Base-by-base conservation (phyloP, 2,329 filamentous ascomycete genomes). In the Aspergillus glaucus region DNA sequence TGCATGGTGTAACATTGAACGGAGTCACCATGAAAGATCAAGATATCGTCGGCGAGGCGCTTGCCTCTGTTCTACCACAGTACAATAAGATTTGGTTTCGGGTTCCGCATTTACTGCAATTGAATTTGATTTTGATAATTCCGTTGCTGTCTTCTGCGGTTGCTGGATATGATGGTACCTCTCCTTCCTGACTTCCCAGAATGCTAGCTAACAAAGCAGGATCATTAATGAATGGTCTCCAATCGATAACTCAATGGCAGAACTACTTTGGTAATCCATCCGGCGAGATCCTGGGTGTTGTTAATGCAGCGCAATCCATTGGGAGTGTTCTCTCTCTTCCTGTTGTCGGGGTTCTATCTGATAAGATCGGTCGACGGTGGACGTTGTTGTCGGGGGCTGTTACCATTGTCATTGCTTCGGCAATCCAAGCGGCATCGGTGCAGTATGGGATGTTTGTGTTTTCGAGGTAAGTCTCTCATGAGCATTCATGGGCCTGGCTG, bases 361-460 rank as follows among this genome's bases (percentile, higher is more conserved):
- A 70, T 49, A 61, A 62, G 44, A 66, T 65, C 14, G 75, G 75
- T 10, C 61, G 74, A 41, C 73, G 70, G 50, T 53, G 56, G 5
- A 63, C 69, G 4, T 60, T 76, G 17, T 57, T 64, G 9, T 51
- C 57, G 32, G 74, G 74, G 28, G 71, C 70, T 49, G 28, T 69
- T 9, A 62, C 75, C 45, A 73, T 76, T 64, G 57, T 75, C 49
- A 50, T 70, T 30, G 73, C 70, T 21, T 71, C 70, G 8, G 53
- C 64, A 2, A 59, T 67, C 12, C 59, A 71, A 66, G 54, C 58
- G 3, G 54, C 56, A 0, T 55, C 58, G 4, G 56, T 61, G 37
- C 51, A 55, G 44, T 53, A 50, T 54, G 54, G 56, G 19, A 64
- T 81, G 73, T 83, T 81, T 57, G 74, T 82, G 55, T 78, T 72